Evolutionary conservation across 805 yeast species (phyloP).

Genomic region (Lipomyces lipofer): DNA sequence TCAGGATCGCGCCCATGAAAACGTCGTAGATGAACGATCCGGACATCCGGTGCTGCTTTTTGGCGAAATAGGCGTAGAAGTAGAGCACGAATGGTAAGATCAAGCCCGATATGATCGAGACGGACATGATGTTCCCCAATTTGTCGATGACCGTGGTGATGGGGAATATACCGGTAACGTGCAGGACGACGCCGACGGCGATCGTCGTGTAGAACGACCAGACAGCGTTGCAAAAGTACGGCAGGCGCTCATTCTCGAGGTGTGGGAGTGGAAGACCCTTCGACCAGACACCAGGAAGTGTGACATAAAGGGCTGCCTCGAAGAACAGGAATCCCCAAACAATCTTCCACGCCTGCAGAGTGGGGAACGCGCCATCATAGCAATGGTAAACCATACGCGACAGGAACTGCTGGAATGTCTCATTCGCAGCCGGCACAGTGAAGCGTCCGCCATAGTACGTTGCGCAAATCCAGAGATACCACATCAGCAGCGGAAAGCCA

Average conservation of each 20-base stretch:
- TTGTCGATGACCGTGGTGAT: conserved; percentile 73
- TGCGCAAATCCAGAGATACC: conserved; percentile 93
- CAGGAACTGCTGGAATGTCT: conserved; percentile 50
- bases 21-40: conserved; percentile 88
- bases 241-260: conserved; percentile 74
- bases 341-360: conserved; percentile 59
- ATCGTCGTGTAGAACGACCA: conserved; percentile 75
- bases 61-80: conserved; percentile 61
- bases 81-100: conserved; percentile 67
- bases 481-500: conserved; percentile 92
- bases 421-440: conserved; percentile 63
- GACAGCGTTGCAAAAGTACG: conserved; percentile 91
- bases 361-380: conserved; percentile 44
- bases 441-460: conserved; percentile 72
- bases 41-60: conserved; percentile 86
- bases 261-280: conserved; percentile 92
- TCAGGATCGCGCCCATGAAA: conserved; percentile 96
- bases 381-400: conserved; percentile 33
- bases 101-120: conserved; percentile 80
- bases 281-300: conserved; percentile 91
- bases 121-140: conserved; percentile 91
- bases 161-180: conserved; percentile 72
- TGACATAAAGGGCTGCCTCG: conserved; percentile 75
- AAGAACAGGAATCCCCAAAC: conserved; percentile 67
- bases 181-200: conserved; percentile 58